Evolutionary conservation across 192 early-diverging fungal genomes (phyloP).

Genomic region (Rhizoclosmatium globosum): DNA sequence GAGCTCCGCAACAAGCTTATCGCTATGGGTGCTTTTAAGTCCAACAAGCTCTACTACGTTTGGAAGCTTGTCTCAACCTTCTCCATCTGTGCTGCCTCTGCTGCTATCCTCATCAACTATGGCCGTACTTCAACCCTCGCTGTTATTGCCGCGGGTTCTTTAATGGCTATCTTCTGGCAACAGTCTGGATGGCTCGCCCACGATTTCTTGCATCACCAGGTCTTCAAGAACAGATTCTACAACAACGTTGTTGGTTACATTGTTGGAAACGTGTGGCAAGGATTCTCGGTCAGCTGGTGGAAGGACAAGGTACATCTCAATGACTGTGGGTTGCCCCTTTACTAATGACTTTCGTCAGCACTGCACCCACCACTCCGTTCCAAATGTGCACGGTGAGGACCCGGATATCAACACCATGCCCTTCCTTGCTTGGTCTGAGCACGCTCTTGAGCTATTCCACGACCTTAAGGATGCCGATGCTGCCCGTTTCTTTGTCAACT

Average conservation of each 20-base stretch:
- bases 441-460: constrained; percentile 60
- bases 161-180: constrained; percentile 82
- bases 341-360: constrained; percentile 49
- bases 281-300: constrained; percentile 84
- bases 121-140: constrained; percentile 61
- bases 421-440: constrained; percentile 77
- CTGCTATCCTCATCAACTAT: constrained; percentile 58
- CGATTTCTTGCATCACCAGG: constrained; percentile 84
- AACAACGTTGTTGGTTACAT: constrained; percentile 74
- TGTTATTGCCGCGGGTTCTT: constrained; percentile 59
- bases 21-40: constrained; percentile 66
- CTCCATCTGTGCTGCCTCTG: constrained; percentile 54
- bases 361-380: constrained; percentile 83
- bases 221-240: constrained; percentile 71
- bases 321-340: background rate
- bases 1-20: constrained; percentile 62
- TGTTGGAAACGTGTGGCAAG: constrained; percentile 78
- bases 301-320: constrained; percentile 71
- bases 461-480: constrained; percentile 57
- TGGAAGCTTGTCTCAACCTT: constrained; percentile 68
- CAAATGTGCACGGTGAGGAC: constrained; percentile 82
- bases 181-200: constrained; percentile 88
- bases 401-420: constrained; percentile 88
- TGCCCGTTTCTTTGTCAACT: constrained; percentile 70
- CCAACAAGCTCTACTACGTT: constrained; percentile 75